Percentiles rank a stretch among this genome's conserved stretches.
Evolutionary conservation across 371 early-diverging fungal species (phyloP).

Genomic region (Amoeboaphelidium protococcarum): DNA sequence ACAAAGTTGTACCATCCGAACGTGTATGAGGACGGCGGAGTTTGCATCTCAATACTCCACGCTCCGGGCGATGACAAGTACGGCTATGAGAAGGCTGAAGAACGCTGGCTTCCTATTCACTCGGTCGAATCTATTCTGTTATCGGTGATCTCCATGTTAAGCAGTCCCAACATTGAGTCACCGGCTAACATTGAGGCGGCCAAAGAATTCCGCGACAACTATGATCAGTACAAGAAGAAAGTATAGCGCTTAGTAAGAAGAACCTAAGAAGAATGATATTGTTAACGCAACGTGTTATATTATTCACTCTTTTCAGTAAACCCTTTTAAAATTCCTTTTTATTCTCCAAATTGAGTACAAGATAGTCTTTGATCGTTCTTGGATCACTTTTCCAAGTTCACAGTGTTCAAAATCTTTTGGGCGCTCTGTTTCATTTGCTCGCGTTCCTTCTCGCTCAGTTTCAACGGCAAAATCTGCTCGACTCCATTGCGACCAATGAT

Average conservation of each 20-base stretch:
- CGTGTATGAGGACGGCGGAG: conserved; percentile 13
- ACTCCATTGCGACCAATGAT: conserved; percentile 41
- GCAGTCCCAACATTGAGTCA: conserved; percentile 23
- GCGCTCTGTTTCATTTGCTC: too few species aligned
- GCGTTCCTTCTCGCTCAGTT: conserved; percentile 26
- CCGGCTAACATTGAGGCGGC: conserved; percentile 20
- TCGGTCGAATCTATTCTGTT: conserved; percentile 23
- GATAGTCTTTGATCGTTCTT: too few species aligned
- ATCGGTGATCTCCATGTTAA: conserved; percentile 13
- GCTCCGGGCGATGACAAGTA: conserved; percentile 42
- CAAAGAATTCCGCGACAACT: conserved; percentile 42
- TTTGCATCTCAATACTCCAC: conserved; percentile 20
- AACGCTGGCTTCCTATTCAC: conserved; percentile 82
- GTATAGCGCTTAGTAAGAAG: conserved; percentile 36
- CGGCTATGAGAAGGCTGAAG: conserved; percentile 72
- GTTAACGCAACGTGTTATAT: too few species aligned
- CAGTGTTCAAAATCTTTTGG: too few species aligned
- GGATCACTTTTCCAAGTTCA: too few species aligned
- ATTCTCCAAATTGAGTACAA: too few species aligned
- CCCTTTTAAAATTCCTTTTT: too few species aligned
- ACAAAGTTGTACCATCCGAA: conserved; percentile 53
- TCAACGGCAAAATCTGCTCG: conserved; percentile 28
- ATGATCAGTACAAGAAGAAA: conserved; percentile 37
- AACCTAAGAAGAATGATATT: conserved; percentile 27
- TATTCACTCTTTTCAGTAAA: too few species aligned